Evolutionary conservation across 1,284 basidiomycete species (phyloP).

Genomic region (Melampsora americana): DNA sequence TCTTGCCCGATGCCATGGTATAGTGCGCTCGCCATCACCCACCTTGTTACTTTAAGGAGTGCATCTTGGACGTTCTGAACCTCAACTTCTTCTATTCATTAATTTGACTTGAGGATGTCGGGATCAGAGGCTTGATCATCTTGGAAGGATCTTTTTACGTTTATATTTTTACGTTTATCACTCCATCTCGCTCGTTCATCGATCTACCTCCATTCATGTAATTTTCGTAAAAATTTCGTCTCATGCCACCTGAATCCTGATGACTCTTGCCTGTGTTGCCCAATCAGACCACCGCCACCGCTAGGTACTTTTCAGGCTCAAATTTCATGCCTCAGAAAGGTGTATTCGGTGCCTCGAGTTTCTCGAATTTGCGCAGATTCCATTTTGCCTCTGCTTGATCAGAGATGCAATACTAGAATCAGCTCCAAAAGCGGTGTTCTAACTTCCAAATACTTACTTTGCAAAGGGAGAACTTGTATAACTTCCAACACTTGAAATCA

Average conservation of each 20-base stretch:
- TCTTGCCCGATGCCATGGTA: constrained; percentile 23
- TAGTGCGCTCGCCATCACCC: constrained; percentile 30
- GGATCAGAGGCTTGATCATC: not conserved
- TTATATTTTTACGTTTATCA: not conserved
- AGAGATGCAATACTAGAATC: too few relatives aligned
- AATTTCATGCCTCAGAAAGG: not conserved
- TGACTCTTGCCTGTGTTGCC: not conserved
- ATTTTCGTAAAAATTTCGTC: not conserved
- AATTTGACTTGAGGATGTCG: not conserved
- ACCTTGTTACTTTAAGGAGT: constrained; percentile 37
- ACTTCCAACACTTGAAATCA: not conserved
- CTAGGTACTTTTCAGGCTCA: constrained; percentile 16
- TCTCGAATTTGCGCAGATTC: constrained; percentile 20
- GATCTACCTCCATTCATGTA: not conserved
- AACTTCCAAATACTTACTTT: too few relatives aligned
- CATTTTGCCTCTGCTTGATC: not conserved
- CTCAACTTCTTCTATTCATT: not conserved
- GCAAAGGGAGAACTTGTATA: too few relatives aligned
- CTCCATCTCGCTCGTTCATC: not conserved
- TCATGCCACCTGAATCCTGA: not conserved
- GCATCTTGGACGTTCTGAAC: constrained; percentile 20
- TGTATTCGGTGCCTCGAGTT: constrained; percentile 30
- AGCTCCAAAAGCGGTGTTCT: too few relatives aligned
- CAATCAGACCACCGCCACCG: not conserved
- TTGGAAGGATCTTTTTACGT: not conserved